Conservation (phyloP, 2,329 filamentous ascomycete genomes). For the Fusarium graminum region DNA sequence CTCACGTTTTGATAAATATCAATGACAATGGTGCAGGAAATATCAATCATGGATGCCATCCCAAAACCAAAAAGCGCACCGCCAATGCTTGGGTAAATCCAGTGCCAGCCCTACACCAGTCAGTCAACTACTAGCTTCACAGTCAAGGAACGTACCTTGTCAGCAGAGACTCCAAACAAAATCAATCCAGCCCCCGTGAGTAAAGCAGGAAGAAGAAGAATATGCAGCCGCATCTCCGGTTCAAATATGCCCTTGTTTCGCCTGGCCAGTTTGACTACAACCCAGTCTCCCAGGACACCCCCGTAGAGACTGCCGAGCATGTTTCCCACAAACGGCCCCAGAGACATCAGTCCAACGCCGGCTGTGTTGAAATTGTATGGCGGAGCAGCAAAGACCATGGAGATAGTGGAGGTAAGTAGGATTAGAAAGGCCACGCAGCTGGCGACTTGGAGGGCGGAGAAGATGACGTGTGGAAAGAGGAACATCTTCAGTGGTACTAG, state of each 20-base stretch:
- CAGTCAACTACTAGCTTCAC: fast-evolving
- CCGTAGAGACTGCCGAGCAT: slow-evolving; percentile 56
- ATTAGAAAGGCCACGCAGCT: slow-evolving; percentile 39
- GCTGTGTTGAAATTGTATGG: slow-evolving; percentile 49
- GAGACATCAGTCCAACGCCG: slow-evolving; percentile 47
- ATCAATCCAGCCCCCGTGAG: slow-evolving; percentile 53
- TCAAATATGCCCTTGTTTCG: slow-evolving; percentile 58
- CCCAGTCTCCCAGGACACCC: slow-evolving; percentile 55
- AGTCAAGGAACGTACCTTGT: slow-evolving; percentile 46
- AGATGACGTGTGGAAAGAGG: slow-evolving; percentile 56
- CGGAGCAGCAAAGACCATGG: slow-evolving; percentile 54
- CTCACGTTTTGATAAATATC: slow-evolving; percentile 51
- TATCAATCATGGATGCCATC: slow-evolving; percentile 55
- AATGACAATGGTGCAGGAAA: slow-evolving; percentile 52
- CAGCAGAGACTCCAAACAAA: slow-evolving; percentile 55
- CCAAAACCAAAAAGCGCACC: slow-evolving; percentile 55
- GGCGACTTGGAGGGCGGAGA: slow-evolving; percentile 56
- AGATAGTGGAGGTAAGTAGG: slow-evolving; percentile 47
- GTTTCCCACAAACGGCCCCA: slow-evolving; percentile 54
- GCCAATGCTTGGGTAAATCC: slow-evolving; percentile 56
- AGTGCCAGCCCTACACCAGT: slow-evolving; percentile 56
- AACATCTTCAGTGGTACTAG: slow-evolving; percentile 35
- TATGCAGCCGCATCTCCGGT: slow-evolving; percentile 59
- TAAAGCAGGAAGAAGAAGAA: slow-evolving; percentile 47
- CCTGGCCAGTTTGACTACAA: slow-evolving; percentile 53